These are phyloP conservation scores for Entomortierella parvispora DNA, from an alignment of 192 early-diverging fungal species.

Conservation along the genomic window DNA sequence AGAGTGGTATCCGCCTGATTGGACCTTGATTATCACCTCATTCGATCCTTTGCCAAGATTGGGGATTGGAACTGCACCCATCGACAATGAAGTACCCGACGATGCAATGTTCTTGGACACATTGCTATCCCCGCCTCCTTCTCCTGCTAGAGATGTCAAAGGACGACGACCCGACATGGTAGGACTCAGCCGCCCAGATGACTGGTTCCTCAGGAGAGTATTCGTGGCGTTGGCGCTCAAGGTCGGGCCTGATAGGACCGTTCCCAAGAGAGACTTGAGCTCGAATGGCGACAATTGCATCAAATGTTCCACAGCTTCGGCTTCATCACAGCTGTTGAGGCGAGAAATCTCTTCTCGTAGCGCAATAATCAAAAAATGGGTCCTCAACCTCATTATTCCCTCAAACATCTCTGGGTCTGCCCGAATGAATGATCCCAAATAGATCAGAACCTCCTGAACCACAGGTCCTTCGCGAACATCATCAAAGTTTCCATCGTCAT, in stretches of 20 bases:
- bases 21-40: conserved; percentile 63
- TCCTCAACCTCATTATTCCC: conserved; percentile 81
- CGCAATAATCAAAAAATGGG: conserved; percentile 83
- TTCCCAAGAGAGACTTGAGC: conserved; percentile 74
- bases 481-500: conserved; percentile 60
- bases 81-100: conserved; percentile 10
- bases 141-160: background rate
- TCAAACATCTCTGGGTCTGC: conserved; percentile 73
- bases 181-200: conserved; percentile 48
- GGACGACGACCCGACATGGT: conserved; percentile 11
- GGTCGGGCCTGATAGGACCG: conserved; percentile 70
- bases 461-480: conserved; percentile 84
- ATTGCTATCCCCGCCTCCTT: background rate
- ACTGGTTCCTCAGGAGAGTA: conserved; percentile 48
- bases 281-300: conserved; percentile 87
- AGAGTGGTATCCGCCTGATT: conserved; percentile 74
- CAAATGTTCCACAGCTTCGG: conserved; percentile 77
- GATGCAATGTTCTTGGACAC: conserved; percentile 1
- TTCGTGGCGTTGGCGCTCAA: conserved; percentile 50
- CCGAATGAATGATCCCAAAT: conserved; percentile 75
- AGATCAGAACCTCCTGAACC: conserved; percentile 84
- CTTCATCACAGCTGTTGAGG: conserved; percentile 74
- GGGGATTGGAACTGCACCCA: conserved; percentile 8
- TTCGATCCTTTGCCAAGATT: conserved; percentile 42
- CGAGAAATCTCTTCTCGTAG: conserved; percentile 83